Evolutionary conservation across 1,139 yeast species (phyloP).

Genomic region (Saccharomyces hybrid): DNA sequence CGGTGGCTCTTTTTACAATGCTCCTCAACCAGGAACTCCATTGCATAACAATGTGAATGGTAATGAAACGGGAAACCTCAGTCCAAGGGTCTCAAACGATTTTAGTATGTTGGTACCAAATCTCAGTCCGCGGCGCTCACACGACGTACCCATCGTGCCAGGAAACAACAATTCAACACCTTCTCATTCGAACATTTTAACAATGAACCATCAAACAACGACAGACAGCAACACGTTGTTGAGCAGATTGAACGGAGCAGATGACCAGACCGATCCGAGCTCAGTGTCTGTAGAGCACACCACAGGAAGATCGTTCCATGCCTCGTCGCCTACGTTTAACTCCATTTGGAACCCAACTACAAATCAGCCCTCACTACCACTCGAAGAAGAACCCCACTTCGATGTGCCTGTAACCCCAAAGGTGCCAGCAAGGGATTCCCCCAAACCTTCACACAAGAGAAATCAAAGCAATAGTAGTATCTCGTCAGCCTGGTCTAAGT

Average conservation of each 20-base stretch:
- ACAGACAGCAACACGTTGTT: neutral
- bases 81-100: neutral
- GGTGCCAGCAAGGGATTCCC: neutral
- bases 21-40: neutral
- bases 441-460: slow-evolving; percentile 12
- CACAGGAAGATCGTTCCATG: neutral
- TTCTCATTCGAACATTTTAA: neutral
- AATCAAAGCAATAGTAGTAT: slow-evolving; percentile 18
- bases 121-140: neutral
- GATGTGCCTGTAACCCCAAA: neutral
- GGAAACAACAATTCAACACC: neutral
- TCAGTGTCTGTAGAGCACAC: neutral
- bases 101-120: neutral
- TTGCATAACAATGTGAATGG: neutral
- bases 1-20: neutral
- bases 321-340: slow-evolving; percentile 17
- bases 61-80: neutral
- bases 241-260: neutral
- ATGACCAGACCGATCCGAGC: neutral
- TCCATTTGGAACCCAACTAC: slow-evolving; percentile 17
- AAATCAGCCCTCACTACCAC: slow-evolving; percentile 8
- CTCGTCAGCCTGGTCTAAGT: slow-evolving; percentile 17
- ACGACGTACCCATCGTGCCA: neutral
- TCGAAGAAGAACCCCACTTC: neutral
- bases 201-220: neutral